Percentiles rank a stretch among this genome's conserved stretches.
Conservation (phyloP, 2,329 filamentous ascomycete species). For the Hymenoscyphus salicellus region DNA sequence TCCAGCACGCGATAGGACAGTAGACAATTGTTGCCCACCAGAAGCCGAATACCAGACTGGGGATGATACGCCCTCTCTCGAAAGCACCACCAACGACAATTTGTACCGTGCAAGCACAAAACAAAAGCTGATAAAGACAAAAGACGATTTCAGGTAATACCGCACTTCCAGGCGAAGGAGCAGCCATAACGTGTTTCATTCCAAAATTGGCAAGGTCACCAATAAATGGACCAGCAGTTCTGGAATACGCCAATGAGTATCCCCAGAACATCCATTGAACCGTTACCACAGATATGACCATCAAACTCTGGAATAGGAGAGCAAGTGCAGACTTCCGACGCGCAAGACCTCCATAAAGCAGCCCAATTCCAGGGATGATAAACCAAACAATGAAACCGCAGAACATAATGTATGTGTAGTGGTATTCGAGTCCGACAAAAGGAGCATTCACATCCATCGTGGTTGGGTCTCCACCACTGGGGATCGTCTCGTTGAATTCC, state of each 20-base stretch:
- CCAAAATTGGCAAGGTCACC: constrained; percentile 61
- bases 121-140: constrained; percentile 63
- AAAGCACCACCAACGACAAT: constrained; percentile 65
- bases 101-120: constrained; percentile 59
- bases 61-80: constrained; percentile 56
- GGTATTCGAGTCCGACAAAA: constrained; percentile 57
- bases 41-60: constrained; percentile 62
- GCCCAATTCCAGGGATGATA: constrained; percentile 64
- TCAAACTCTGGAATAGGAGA: constrained; percentile 60
- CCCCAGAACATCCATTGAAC: constrained; percentile 64
- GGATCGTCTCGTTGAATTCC: constrained; percentile 34
- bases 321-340: constrained; percentile 60
- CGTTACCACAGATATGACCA: constrained; percentile 53
- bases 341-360: constrained; percentile 62
- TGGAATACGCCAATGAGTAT: constrained; percentile 60
- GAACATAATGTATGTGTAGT: constrained; percentile 59
- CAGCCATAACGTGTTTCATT: constrained; percentile 57
- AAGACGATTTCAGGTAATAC: constrained; percentile 64
- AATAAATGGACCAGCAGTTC: constrained; percentile 59
- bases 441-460: constrained; percentile 51
- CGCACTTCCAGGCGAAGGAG: constrained; percentile 56
- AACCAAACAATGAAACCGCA: constrained; percentile 62
- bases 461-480: constrained; percentile 53
- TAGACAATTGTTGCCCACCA: constrained; percentile 65
- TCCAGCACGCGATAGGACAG: constrained; percentile 62